phyloP scores from a whole-genome alignment of 164 flowering plant species.

The Saururus chinensis region DNA sequence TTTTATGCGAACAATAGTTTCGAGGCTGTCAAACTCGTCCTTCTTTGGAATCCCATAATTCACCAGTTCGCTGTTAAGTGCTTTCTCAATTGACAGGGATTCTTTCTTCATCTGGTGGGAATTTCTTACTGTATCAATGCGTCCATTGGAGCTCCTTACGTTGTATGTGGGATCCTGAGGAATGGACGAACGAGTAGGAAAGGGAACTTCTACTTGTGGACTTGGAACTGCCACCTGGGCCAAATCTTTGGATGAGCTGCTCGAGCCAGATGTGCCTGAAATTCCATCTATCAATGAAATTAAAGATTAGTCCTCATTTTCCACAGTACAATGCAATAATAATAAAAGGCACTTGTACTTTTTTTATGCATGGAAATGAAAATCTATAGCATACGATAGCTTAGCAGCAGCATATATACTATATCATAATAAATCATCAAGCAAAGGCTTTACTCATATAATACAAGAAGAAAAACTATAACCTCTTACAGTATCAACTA shows the following conservation, averaged over 20 bases:
- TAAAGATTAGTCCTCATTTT: not conserved
- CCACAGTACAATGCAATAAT: not conserved
- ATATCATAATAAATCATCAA: not conserved
- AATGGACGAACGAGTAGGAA: constrained; percentile 24
- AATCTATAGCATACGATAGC: not conserved
- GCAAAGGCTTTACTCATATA: not conserved
- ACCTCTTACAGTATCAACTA: not conserved
- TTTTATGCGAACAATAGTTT: constrained; percentile 69
- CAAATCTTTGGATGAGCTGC: constrained; percentile 32
- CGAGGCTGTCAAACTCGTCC: constrained; percentile 68
- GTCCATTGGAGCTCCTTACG: constrained; percentile 22
- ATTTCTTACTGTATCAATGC: constrained; percentile 15
- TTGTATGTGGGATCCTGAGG: constrained; percentile 30
- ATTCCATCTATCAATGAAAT: constrained; percentile 21
- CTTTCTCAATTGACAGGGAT: constrained; percentile 22
- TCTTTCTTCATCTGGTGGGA: constrained; percentile 22
- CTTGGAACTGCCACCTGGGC: constrained; percentile 16
- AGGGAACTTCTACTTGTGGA: constrained; percentile 26
- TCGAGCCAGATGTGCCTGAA: constrained; percentile 29
- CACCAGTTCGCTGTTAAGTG: constrained; percentile 28
- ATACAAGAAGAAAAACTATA: not conserved
- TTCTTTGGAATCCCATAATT: constrained; percentile 27
- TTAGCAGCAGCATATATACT: not conserved
- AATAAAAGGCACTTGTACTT: too few relatives aligned
- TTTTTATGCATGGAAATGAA: too few relatives aligned